Evolutionary conservation across 2,329 filamentous ascomycete genomes (phyloP), one percentile per base, ranked within the genome.

Genomic region (Aspergillus intermedius): DNA sequence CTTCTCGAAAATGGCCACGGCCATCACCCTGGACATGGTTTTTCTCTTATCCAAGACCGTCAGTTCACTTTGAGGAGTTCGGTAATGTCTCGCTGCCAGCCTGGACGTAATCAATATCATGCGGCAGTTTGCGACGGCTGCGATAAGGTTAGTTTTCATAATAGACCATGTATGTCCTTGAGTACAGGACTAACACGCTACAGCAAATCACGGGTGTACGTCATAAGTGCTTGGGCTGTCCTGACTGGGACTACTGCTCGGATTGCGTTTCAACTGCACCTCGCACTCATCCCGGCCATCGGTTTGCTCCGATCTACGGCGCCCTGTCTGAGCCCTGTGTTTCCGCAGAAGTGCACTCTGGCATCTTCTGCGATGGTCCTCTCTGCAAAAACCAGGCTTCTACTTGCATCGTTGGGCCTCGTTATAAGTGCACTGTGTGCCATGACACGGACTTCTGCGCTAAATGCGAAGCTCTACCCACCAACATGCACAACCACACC

Each of bases 401-500:
- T 15, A 53, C 60, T 63, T 77, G 81, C 74, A 96, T 98, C 61
- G 78, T 79, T 47, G 94, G 93, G 45, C 80, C 86, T 52, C 88
- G 93, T 55, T 98, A 93, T 80, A 98, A 98, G 82, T 98, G 93
- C 66, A 88, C 91, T 46, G 86, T 98, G 49, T 98, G 93, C 76
- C 79, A 94, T 63, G 91, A 98, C 67, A 86, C 86, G 30, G 93
- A 98, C 71, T 95, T 96, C 75, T 98, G 93, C 67, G 88, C 87
- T 64, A 87, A 81, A 64, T 98, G 93, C 73, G 94, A 98, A 74
- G 89, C 91, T 44, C 83, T 83, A 60, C 93, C 93, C 6, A 77
- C 77, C 55, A 91, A 94, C 69, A 76, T 74, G 19, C 93, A 98
- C 76, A 96, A 97, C 76, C 84, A 83, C 69, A 95, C 91, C n/a